Evolutionary conservation across 2,329 filamentous ascomycete genomes (phyloP).

Genomic region (Fusarium abutilonis): DNA sequence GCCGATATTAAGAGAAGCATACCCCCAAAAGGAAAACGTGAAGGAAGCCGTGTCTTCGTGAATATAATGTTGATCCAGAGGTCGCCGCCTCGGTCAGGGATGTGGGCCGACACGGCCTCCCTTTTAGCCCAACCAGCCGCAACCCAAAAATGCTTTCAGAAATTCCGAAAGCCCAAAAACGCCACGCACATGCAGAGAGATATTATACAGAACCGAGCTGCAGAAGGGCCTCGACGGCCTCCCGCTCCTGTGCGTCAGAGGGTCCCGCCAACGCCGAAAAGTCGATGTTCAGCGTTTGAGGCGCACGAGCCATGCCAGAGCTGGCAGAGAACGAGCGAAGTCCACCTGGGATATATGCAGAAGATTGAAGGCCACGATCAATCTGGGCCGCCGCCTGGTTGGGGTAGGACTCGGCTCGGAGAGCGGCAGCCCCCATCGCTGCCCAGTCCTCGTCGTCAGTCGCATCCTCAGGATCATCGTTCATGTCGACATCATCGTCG

Average conservation of each 20-base stretch:
- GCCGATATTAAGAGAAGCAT: conserved; percentile 27
- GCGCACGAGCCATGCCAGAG: conserved; percentile 64
- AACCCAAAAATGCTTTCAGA: conserved; percentile 38
- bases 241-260: conserved; percentile 78
- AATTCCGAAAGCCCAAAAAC: conserved; percentile 53
- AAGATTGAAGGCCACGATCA: conserved; percentile 53
- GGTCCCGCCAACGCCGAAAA: conserved; percentile 61
- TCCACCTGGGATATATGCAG: conserved; percentile 59
- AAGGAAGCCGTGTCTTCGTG: conserved; percentile 50
- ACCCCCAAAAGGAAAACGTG: conserved; percentile 21
- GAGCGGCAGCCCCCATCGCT: conserved; percentile 83
- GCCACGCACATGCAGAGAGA: conserved; percentile 61
- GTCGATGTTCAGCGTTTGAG: conserved; percentile 62
- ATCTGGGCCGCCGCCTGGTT: conserved; percentile 66
- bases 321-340: conserved; percentile 61
- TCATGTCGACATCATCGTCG: conserved; percentile 72
- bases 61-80: conserved; percentile 45
- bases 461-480: conserved; percentile 82
- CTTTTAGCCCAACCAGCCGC: conserved; percentile 47
- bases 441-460: conserved; percentile 98
- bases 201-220: conserved; percentile 82
- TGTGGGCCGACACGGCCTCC: conserved; percentile 47
- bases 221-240: conserved; percentile 82
- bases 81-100: conserved; percentile 48
- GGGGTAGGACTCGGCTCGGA: conserved; percentile 74